These are phyloP conservation scores for Colletotrichum filicis DNA, from an alignment of 2,329 filamentous ascomycete genomes.

Conservation along the genomic window DNA sequence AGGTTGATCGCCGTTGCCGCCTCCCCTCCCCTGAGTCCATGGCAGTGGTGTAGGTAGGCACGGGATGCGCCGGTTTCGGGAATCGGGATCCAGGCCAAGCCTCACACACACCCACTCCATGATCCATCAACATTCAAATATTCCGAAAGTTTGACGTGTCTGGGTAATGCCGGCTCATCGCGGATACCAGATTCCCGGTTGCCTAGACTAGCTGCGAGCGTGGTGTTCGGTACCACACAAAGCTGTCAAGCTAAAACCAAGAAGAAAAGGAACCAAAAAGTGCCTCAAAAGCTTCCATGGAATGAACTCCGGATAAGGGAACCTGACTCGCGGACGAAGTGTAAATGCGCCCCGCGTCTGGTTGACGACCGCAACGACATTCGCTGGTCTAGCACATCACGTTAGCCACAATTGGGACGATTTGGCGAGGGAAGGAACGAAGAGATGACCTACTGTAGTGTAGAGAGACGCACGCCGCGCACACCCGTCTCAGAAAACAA, in stretches of 20 bases:
- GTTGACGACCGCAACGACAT: not conserved
- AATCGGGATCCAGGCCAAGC: not conserved
- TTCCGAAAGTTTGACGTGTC: not conserved
- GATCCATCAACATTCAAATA: not conserved
- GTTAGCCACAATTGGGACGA: not conserved
- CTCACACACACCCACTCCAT: not conserved
- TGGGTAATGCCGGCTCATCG: slow-evolving; percentile 14
- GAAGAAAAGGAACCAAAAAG: not conserved
- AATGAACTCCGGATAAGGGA: not conserved
- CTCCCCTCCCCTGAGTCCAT: not conserved
- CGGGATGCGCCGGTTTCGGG: slow-evolving; percentile 15
- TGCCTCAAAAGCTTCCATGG: not conserved
- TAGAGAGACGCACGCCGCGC: too few relatives aligned
- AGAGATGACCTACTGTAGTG: not conserved
- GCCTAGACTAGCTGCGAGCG: not conserved
- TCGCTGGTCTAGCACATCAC: not conserved
- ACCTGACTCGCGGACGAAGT: slow-evolving; percentile 16
- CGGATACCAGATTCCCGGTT: slow-evolving; percentile 18
- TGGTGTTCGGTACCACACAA: not conserved
- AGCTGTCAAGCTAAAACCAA: not conserved
- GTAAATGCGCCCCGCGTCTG: not conserved
- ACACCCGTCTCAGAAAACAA: not conserved
- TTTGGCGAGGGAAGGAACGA: not conserved
- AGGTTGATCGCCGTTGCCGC: slow-evolving; percentile 21
- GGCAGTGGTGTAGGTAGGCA: not conserved